Conservation (phyloP, 2,329 filamentous ascomycete species). For the Teratosphaeria viscida region DNA sequence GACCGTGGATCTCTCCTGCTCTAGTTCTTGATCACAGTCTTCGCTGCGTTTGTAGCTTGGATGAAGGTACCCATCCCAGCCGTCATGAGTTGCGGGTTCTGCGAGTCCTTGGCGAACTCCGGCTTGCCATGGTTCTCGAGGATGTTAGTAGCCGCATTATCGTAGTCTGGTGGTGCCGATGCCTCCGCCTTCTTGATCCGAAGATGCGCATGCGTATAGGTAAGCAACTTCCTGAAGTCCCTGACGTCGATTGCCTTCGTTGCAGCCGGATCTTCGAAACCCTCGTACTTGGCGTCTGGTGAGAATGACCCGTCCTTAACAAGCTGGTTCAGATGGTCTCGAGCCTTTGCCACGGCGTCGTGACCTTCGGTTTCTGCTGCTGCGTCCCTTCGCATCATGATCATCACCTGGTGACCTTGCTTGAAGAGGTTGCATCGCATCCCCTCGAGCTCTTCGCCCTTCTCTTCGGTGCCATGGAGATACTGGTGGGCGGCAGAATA, state of each 20-base stretch:
- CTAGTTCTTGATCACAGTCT: background rate
- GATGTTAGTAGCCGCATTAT: background rate
- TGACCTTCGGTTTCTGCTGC: background rate
- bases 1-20: background rate
- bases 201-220: background rate
- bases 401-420: background rate
- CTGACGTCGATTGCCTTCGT: background rate
- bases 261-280: background rate
- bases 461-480: background rate
- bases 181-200: background rate
- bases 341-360: background rate
- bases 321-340: background rate
- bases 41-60: background rate
- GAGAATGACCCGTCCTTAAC: background rate
- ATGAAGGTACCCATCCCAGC: background rate
- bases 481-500: background rate
- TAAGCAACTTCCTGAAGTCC: background rate
- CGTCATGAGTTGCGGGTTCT: background rate
- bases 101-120: background rate
- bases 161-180: background rate
- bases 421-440: background rate
- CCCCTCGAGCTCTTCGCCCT: background rate
- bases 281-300: background rate
- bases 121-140: background rate
- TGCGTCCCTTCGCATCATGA: background rate